Evolutionary conservation across 805 yeast genomes (phyloP).

Genomic region (Metschnikowia cerradonensis): DNA sequence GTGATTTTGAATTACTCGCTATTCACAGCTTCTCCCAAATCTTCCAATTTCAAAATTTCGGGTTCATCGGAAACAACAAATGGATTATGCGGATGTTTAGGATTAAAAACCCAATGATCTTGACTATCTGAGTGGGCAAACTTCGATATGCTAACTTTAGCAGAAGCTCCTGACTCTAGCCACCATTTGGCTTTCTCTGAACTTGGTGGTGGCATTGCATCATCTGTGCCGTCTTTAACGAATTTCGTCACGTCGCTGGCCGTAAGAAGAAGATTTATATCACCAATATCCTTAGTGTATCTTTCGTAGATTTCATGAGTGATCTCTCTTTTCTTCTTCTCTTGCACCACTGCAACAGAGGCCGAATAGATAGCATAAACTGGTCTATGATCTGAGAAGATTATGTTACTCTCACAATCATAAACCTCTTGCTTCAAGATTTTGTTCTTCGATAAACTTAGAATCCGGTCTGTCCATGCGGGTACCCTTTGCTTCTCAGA

Average conservation of each 20-base stretch:
- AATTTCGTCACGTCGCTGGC: slow-evolving; percentile 23
- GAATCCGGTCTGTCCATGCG: slow-evolving; percentile 94
- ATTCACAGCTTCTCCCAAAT: slow-evolving; percentile 10
- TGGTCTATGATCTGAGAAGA: slow-evolving; percentile 87
- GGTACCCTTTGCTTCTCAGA: slow-evolving; percentile 92
- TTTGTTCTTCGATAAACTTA: slow-evolving; percentile 55
- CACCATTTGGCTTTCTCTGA: slow-evolving; percentile 87
- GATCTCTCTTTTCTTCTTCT: slow-evolving; percentile 50
- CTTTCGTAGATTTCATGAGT: slow-evolving; percentile 55
- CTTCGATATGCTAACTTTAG: slow-evolving; percentile 57
- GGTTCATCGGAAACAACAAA: slow-evolving; percentile 51
- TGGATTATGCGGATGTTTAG: slow-evolving; percentile 68
- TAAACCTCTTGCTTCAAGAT: slow-evolving; percentile 58
- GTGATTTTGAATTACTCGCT: not conserved
- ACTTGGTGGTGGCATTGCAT: slow-evolving; percentile 81
- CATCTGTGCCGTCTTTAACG: slow-evolving; percentile 26
- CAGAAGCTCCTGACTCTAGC: slow-evolving; percentile 73
- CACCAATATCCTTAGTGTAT: slow-evolving; percentile 46
- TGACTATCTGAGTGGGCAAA: slow-evolving; percentile 28
- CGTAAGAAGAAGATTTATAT: slow-evolving; percentile 34
- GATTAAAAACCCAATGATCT: slow-evolving; percentile 52
- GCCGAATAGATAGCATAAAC: slow-evolving; percentile 72
- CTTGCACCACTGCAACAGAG: slow-evolving; percentile 62
- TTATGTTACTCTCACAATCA: slow-evolving; percentile 50
- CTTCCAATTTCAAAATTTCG: slow-evolving; percentile 42